Evolutionary conservation across 1,284 basidiomycete genomes (phyloP), one percentile per base, ranked within the genome.

Genomic region (Pseudozyma sp.): DNA sequence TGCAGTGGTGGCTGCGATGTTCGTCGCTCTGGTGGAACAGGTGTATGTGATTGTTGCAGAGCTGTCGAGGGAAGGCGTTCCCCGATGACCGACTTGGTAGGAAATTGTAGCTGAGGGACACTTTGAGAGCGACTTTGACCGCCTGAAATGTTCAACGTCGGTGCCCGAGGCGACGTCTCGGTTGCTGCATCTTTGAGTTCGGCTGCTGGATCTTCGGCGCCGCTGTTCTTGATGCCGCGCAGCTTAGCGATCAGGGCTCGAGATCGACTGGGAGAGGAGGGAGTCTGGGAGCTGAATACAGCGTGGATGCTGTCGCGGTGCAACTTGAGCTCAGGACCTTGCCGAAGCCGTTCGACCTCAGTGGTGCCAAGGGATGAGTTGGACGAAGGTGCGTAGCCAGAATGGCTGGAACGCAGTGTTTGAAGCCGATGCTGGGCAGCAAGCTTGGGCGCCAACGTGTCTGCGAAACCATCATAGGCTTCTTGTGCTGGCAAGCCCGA

Each of bases 231-330:
- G 40, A 42, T 16, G 5, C 56, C 55, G 37, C 56, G 44, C 37
- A 60, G 46, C 57, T 39, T 40, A n/a, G 50, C 53, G 19, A 60
- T 60, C 48, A 60, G 35, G 13, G 64, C 49, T 31, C 52, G 39
- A 5, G 64, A 44, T 24, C 64, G 57, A 19, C 37, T 53, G 16
- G 35, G 4, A 3, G 33, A n/a, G 19, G 14, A 14, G 17, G 33
- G 7, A 16, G 29, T 34, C 52, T 61, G 29, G 19, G 30, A 16
- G 14, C 47, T 51, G 16, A 61, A 61, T 46, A 54, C 43, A 10
- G 29, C n/a, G 14, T 62, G 47, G 24, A 51, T 40, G 10, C 47
- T 45, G 3, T 51, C 16, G 16, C 40, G 7, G 40, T n/a, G 40
- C 7, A n/a, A 7, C 16, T 42, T 42, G 16, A 42, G 40, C 40